Base-by-base conservation (phyloP, 768 basidiomycete genomes). In the Leucocoprinus birnbaumii region DNA sequence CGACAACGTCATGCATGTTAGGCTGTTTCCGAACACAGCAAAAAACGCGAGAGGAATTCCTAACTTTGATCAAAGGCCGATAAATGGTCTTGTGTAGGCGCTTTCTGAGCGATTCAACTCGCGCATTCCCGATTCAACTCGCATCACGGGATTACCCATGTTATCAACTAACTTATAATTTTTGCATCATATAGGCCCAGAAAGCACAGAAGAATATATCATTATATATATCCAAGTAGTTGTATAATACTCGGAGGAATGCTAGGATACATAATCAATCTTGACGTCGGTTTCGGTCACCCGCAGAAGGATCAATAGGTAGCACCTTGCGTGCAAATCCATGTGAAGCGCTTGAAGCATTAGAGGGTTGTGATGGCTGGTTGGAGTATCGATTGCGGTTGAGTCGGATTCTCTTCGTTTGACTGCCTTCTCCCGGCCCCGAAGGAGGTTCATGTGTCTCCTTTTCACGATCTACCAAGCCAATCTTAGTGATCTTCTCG, bases 21-120 rank as follows among this genome's bases (percentile, higher is more conserved):
- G 97, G 97, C 14, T 97, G 94, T 68, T 99, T 99, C 83, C 84
- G 97, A 57, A 89, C 91, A n/a, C 91, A 95, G 62, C 95, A 98
- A 71, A 98, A 99, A 76, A 99, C 96, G 31, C 83, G 97, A 26
- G 95, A 97, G 72, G 97, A 98, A 69, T 95, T 95, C 75, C 83
- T 94, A 59, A 91, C 89, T 16, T 78, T 95, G 53, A 91, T 95
- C 48, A 91, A 86, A 69, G 67, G 69, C 37, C 64, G 57, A 65
- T 59, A 60, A 59, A 51, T 18, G 22, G 5, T 65, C 4, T 78
- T 75, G 8, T 22, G 14, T 24, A 8, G 46, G 25, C 26, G 18
- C 27, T n/a, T 16, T 22, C 11, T 47, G 35, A 52, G 31, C 67
- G 65, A 69, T 69, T 69, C 64, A 72, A 68, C 68, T 65, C 61